Evolutionary conservation across 768 basidiomycete genomes (phyloP).

Genomic region (Boletus insuetus): DNA sequence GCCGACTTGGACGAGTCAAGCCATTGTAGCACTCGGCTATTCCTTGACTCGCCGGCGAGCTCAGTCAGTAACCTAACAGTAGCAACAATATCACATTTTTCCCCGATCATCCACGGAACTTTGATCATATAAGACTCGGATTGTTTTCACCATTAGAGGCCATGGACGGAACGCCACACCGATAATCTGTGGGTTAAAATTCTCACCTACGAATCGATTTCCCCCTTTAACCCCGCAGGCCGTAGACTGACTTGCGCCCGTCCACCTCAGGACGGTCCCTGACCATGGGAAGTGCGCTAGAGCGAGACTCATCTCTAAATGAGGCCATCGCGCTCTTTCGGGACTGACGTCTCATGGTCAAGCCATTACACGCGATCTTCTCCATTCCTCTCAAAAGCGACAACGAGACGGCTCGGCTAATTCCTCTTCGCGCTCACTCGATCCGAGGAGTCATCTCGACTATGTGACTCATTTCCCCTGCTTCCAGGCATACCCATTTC

Average conservation of each 20-base stretch:
- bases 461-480: not conserved
- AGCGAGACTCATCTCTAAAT: not conserved
- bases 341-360: constrained; percentile 5
- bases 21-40: not conserved
- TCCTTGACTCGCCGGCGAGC: not conserved
- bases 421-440: not conserved
- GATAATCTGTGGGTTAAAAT: not conserved
- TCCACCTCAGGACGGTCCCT: constrained; percentile 1
- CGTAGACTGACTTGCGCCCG: not conserved
- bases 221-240: constrained; percentile 10
- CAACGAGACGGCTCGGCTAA: not conserved
- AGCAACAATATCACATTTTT: constrained; percentile 9
- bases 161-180: not conserved
- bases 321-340: not conserved
- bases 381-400: not conserved
- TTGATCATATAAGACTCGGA: not conserved
- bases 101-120: constrained; percentile 4
- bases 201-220: not conserved
- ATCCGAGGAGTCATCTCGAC: constrained; percentile 12
- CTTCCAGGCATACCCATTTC: constrained; percentile 1
- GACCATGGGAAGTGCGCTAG: constrained; percentile 15
- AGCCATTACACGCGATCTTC: not conserved
- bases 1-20: not conserved
- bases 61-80: constrained; percentile 3
- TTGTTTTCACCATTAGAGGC: not conserved